Evolutionary conservation across 2,329 filamentous ascomycete species (phyloP).

Genomic region (Phaeosphaeriaceae sp.): DNA sequence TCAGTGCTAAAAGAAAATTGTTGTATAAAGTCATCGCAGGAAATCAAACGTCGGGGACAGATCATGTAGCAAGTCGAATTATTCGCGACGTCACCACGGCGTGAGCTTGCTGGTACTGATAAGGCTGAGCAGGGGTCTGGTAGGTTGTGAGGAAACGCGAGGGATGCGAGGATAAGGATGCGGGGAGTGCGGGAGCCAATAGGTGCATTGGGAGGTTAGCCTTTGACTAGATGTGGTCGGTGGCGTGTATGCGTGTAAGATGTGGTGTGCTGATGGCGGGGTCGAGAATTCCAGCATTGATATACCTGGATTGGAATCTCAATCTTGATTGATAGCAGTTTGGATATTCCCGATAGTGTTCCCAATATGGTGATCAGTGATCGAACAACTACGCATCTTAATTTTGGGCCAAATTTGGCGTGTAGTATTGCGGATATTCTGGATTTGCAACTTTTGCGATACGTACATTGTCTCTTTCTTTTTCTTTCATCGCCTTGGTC

Average conservation of each 20-base stretch:
- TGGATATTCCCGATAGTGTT: too few relatives aligned
- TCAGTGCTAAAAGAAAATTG: too few relatives aligned
- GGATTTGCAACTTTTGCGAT: too few relatives aligned
- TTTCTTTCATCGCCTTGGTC: too few relatives aligned
- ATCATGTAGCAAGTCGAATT: background rate
- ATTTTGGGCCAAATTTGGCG: too few relatives aligned
- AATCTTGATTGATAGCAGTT: too few relatives aligned
- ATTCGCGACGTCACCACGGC: constrained; percentile 1
- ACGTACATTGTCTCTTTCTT: too few relatives aligned
- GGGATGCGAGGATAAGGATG: background rate
- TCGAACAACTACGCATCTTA: too few relatives aligned
- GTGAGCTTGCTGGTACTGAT: background rate
- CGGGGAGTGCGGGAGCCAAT: background rate
- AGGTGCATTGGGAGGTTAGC: background rate
- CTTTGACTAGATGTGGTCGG: background rate
- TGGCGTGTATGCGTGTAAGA: background rate
- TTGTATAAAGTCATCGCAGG: too few relatives aligned
- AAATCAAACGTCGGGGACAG: too few relatives aligned
- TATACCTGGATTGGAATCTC: background rate
- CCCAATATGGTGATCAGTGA: too few relatives aligned
- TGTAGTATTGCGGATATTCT: too few relatives aligned
- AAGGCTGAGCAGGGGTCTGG: constrained; percentile 1
- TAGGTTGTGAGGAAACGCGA: background rate
- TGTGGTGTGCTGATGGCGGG: background rate
- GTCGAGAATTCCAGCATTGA: background rate